A percentile compares a stretch with the other conserved stretches of the same genome.
phyloP scores from a whole-genome alignment of 306 rosid species.

The Fragaria vesca region DNA sequence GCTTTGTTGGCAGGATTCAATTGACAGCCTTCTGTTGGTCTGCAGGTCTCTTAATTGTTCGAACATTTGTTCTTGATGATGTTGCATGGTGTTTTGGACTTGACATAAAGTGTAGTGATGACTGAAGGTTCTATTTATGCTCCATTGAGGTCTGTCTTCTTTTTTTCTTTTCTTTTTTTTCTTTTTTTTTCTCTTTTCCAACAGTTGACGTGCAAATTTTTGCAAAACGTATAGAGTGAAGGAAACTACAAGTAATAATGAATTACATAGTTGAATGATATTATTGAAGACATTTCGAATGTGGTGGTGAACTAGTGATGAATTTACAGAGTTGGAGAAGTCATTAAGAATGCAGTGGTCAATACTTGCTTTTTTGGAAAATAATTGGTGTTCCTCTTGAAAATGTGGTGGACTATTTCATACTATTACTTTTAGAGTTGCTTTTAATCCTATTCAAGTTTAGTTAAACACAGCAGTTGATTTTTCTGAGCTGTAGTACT shows the following conservation, averaged over 20 bases:
- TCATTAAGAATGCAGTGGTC: background rate
- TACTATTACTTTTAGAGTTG: background rate
- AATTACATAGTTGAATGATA: background rate
- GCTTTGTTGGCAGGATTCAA: slow-evolving; percentile 25
- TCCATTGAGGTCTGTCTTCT: background rate
- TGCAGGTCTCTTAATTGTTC: slow-evolving; percentile 48
- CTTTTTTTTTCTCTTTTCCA: background rate
- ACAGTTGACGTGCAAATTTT: background rate
- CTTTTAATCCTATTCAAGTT: background rate
- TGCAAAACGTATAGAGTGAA: background rate
- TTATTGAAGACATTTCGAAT: background rate
- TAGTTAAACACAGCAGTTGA: background rate
- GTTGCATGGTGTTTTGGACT: slow-evolving; percentile 67
- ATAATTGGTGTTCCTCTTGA: background rate
- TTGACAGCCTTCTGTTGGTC: slow-evolving; percentile 22
- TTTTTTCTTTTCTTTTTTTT: background rate
- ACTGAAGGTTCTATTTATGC: slow-evolving; percentile 34
- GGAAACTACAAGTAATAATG: background rate
- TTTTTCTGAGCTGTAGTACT: background rate
- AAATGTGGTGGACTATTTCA: background rate
- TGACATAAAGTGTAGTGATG: slow-evolving; percentile 27
- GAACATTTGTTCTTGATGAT: slow-evolving; percentile 58
- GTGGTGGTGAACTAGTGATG: background rate
- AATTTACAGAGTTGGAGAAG: background rate
- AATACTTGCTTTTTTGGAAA: background rate